Percentiles rank a stretch among this genome's conserved stretches.
Conservation (phyloP, 2,329 filamentous ascomycete species). For the Microdochium nivale region DNA sequence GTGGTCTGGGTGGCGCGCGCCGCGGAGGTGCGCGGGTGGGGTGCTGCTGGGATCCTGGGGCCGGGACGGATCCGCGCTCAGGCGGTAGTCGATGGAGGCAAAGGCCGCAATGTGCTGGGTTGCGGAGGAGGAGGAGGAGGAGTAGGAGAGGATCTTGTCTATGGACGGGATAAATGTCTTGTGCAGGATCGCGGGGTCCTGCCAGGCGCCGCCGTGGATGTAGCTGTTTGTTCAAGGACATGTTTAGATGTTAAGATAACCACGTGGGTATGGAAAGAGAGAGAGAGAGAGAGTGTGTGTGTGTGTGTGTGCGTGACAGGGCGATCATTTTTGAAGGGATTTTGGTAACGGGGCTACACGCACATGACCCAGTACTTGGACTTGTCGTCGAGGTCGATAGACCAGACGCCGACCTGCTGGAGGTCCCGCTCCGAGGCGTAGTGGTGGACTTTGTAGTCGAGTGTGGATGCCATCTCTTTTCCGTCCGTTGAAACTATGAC, state of each 20-base stretch:
- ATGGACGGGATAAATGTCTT: slow-evolving; percentile 37
- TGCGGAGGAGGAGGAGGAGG: slow-evolving; percentile 9
- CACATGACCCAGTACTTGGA: slow-evolving; percentile 21
- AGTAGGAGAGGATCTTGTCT: slow-evolving; percentile 25
- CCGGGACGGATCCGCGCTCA: slow-evolving; percentile 42
- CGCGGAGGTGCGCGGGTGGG: slow-evolving; percentile 23
- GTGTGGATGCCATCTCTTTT: slow-evolving; percentile 15
- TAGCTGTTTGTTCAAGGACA: slow-evolving; percentile 25
- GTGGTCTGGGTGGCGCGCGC: slow-evolving; percentile 51
- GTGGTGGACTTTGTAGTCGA: slow-evolving; percentile 16
- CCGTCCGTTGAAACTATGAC: neutral
- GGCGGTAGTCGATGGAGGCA: slow-evolving; percentile 56
- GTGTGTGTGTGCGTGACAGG: no score
- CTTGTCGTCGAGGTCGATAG: slow-evolving; percentile 12
- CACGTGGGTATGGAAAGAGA: neutral
- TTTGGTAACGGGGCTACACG: slow-evolving; percentile 4
- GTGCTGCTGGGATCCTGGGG: slow-evolving; percentile 32
- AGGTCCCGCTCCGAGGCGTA: slow-evolving; percentile 25
- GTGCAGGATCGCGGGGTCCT: slow-evolving; percentile 43
- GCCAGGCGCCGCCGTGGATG: slow-evolving; percentile 57
- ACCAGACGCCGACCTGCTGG: slow-evolving; percentile 39
- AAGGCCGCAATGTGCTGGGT: slow-evolving; percentile 44
- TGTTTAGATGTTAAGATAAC: no score
- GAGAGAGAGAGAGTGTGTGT: neutral
- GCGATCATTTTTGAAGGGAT: no score